A percentile compares a stretch with the other conserved stretches of the same genome.
Evolutionary conservation across 352 stramenopile genomes (phyloP).

Genomic region (Phytophthora pseudosyringae): DNA sequence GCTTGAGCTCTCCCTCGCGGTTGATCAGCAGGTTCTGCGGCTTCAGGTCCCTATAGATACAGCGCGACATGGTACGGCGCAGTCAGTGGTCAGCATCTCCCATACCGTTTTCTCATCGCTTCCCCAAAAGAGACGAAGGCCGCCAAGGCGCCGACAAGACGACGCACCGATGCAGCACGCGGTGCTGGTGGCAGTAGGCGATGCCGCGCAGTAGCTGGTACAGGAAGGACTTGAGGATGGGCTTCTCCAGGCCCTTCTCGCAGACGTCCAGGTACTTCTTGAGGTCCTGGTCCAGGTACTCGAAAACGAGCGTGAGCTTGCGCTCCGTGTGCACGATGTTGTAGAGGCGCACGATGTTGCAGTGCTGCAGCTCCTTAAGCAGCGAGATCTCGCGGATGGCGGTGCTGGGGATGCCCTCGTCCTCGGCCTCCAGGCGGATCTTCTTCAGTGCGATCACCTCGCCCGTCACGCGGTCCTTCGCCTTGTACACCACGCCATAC

Average conservation of each 20-base stretch:
- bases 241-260: conserved; percentile 95
- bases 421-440: conserved; percentile 98
- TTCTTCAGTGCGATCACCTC: conserved; percentile 99
- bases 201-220: conserved; percentile 99
- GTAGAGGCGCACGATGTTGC: conserved; percentile 99
- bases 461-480: conserved; percentile 94
- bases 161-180: conserved; percentile 90
- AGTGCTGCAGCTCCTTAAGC: conserved; percentile 97
- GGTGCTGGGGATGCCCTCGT: conserved; percentile 98
- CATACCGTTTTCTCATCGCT: neutral
- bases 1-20: conserved; percentile 97
- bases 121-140: too few species aligned
- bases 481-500: conserved; percentile 99
- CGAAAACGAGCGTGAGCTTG: conserved; percentile 99
- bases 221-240: conserved; percentile 96
- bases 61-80: neutral
- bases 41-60: conserved; percentile 96
- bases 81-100: conserved; percentile 4
- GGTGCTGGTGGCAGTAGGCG: conserved; percentile 99
- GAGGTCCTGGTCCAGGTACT: conserved; percentile 99
- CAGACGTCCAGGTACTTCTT: conserved; percentile 99
- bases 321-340: conserved; percentile 99
- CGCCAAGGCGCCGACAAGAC: conserved; percentile 1
- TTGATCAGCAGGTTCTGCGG: conserved; percentile 99
- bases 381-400: conserved; percentile 99